Base-by-base conservation (phyloP, 768 basidiomycete genomes). In the Mycena capillaripes region DNA sequence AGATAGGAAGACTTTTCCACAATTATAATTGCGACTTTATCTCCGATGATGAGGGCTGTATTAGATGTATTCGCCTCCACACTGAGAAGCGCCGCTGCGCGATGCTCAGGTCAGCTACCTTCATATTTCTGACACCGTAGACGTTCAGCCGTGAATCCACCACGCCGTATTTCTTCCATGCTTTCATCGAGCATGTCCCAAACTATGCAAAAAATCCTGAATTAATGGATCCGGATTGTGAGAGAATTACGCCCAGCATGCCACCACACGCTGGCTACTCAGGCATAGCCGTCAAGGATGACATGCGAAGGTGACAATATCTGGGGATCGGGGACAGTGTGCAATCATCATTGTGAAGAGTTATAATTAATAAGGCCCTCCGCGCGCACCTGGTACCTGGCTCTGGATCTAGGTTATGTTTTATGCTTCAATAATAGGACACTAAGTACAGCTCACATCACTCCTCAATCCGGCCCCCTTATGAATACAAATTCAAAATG, bases 1-100 rank as follows among this genome's bases (percentile, higher is more conserved):
- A n/a, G n/a, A n/a, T n/a, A n/a, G n/a, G n/a, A n/a, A n/a, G n/a
- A n/a, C n/a, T n/a, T n/a, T n/a, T 87, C 82, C 3, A 85, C 87
- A 38, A 91, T 86, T 38, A 90, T 84, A 12, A 82, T 60, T 0
- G 89, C 89, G 0, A 88, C 90, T 78, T 90, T 90, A 80, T 91
- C 90, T 0, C 88, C 89, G 29, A 91, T 79, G 2, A 80, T 79
- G 12, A 85, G 63, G 7, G 83, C 82, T 5, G 82, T 79, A 55
- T 79, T 81, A 67, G 83, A 85, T 0, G 82, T 85, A 65, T 84
- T 84, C 19, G 79, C 74, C 29, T 77, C 76, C 6, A 84, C 82
- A 72, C 82, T 84, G 3, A 61, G 57, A n/a, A n/a, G n/a, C n/a
- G n/a, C n/a, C n/a, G n/a, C 10, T 80, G 81, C 19, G 76, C 69